Conservation (phyloP, 2,329 filamentous ascomycete genomes). For the Cladobotryum protrusum region DNA sequence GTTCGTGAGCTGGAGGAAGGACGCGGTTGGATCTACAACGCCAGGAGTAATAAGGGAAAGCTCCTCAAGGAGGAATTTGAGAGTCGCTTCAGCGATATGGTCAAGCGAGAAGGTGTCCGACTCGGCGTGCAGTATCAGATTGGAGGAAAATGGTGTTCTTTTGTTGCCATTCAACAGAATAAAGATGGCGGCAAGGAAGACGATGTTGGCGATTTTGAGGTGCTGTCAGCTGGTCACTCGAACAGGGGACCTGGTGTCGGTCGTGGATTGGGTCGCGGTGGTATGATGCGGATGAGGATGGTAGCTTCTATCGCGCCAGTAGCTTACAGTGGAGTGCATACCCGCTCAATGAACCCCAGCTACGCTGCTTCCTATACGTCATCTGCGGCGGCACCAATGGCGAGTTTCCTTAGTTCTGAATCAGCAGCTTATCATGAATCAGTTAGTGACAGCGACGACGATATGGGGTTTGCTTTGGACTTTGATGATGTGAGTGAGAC, state of each 20-base stretch:
- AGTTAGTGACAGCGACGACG: too few relatives aligned
- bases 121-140: conserved; percentile 62
- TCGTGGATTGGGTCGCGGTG: neutral
- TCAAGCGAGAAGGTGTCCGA: conserved; percentile 59
- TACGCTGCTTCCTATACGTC: too few relatives aligned
- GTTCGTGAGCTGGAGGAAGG: conserved; percentile 64
- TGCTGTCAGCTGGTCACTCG: neutral
- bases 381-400: too few relatives aligned
- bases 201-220: neutral
- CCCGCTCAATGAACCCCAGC: too few relatives aligned
- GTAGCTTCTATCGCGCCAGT: too few relatives aligned
- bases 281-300: neutral
- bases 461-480: too few relatives aligned
- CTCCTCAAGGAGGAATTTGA: conserved; percentile 41
- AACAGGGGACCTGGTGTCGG: too few relatives aligned
- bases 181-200: neutral
- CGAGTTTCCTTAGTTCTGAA: too few relatives aligned
- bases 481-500: neutral
- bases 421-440: too few relatives aligned
- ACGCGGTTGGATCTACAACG: conserved; percentile 57
- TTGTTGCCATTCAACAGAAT: conserved; percentile 57
- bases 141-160: conserved; percentile 64
- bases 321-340: too few relatives aligned
- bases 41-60: conserved; percentile 38
- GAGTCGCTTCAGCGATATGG: conserved; percentile 51